A percentile compares a stretch with the other conserved stretches of the same genome.
Evolutionary conservation across 257 asterid genomes (phyloP).

Genomic region (Paraleonurus japonicus): DNA sequence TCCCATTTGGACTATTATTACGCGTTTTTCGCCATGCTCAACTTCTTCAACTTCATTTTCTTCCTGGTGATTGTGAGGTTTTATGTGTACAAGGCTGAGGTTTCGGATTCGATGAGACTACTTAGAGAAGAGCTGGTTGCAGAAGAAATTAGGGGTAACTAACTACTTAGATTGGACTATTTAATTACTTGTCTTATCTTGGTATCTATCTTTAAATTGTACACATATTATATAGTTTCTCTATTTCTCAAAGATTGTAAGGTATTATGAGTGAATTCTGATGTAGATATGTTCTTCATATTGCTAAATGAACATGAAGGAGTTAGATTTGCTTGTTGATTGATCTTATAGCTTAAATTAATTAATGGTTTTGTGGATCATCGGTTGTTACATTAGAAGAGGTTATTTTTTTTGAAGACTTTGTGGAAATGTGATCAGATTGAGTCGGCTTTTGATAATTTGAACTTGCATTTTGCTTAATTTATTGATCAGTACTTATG

Average conservation of each 20-base stretch:
- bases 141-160: conserved; percentile 7
- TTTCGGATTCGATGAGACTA: conserved; percentile 64
- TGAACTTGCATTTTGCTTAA: neutral
- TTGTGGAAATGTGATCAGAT: no score
- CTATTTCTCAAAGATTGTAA: no score
- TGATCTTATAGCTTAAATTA: no score
- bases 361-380: no score
- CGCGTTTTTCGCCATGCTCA: conserved; percentile 54
- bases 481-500: no score
- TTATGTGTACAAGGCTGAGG: conserved; percentile 79
- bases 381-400: no score
- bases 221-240: neutral
- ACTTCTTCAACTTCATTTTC: conserved; percentile 49
- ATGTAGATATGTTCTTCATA: no score
- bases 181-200: neutral
- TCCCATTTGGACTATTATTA: conserved; percentile 78
- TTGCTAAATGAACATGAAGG: no score
- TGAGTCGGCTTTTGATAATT: neutral
- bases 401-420: no score
- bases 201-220: neutral
- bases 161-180: neutral
- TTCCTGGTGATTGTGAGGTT: conserved; percentile 49
- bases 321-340: no score
- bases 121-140: conserved; percentile 50
- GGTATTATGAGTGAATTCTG: no score